Percentiles rank a stretch among this genome's conserved stretches.
These are phyloP conservation scores for Dissophora ornata DNA, from an alignment of 192 early-diverging fungal species.

Conservation along the genomic window DNA sequence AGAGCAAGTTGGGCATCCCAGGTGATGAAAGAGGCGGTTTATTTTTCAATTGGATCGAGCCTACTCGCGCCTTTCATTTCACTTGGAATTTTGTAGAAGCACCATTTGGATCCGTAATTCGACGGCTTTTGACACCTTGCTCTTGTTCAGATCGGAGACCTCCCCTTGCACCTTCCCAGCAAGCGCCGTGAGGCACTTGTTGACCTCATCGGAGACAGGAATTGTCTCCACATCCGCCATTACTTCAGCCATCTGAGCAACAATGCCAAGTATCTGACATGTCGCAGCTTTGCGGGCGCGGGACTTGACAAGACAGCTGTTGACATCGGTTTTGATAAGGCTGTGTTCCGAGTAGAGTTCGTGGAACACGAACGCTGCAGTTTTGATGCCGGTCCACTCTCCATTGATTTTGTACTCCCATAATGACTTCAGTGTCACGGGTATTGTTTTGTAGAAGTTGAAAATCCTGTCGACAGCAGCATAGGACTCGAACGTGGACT, in stretches of 20 bases:
- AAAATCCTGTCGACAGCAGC: slow-evolving; percentile 13
- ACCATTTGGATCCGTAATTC: slow-evolving; percentile 7
- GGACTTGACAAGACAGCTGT: background rate
- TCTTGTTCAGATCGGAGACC: slow-evolving; percentile 21
- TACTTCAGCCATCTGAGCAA: slow-evolving; percentile 9
- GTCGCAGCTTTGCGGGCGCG: background rate
- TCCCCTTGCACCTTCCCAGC: slow-evolving; percentile 9
- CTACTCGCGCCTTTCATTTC: background rate
- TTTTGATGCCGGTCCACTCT: too few species aligned
- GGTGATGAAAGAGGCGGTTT: too few species aligned
- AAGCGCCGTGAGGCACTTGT: slow-evolving; percentile 24
- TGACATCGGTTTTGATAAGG: too few species aligned
- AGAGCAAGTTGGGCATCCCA: too few species aligned
- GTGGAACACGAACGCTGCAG: too few species aligned
- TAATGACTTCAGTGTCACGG: slow-evolving; percentile 21
- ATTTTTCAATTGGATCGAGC: too few species aligned
- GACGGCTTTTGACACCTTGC: slow-evolving; percentile 9
- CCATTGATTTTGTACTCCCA: too few species aligned
- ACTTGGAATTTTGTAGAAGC: slow-evolving; percentile 5
- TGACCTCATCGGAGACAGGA: slow-evolving; percentile 6
- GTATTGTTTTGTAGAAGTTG: slow-evolving; percentile 15
- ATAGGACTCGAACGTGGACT: slow-evolving; percentile 17
- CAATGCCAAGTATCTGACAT: slow-evolving; percentile 17
- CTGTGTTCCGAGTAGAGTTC: too few species aligned
- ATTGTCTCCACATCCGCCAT: slow-evolving; percentile 19